These are phyloP conservation scores for Chlorella sp. DNA, from an alignment of 139 green algal genomes.

Conservation along the genomic window DNA sequence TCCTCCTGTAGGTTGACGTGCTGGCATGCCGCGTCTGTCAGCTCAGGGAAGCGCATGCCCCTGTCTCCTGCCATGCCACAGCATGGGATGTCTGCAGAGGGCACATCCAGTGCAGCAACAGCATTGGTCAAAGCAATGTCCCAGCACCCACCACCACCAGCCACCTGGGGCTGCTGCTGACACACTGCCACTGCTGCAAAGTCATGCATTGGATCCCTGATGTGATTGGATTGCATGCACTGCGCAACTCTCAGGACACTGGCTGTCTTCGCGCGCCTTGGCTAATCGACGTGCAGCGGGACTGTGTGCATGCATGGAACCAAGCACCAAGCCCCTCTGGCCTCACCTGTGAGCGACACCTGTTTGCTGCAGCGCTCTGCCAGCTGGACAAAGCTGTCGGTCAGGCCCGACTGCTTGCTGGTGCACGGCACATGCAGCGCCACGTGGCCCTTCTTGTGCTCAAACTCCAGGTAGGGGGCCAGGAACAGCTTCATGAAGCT, in stretches of 20 bases:
- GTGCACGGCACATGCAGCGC: slow-evolving; percentile 95
- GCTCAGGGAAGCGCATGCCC: slow-evolving; percentile 91
- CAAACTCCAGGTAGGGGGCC: slow-evolving; percentile 90
- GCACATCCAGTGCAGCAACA: too few species aligned
- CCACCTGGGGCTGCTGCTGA: background rate
- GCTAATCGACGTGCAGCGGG: too few species aligned
- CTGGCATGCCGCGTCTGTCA: slow-evolving; percentile 70
- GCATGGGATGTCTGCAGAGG: slow-evolving; percentile 86
- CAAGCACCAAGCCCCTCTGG: too few species aligned
- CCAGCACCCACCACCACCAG: background rate
- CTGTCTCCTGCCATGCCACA: slow-evolving; percentile 95
- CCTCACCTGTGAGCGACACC: slow-evolving; percentile 64
- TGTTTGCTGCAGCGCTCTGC: slow-evolving; percentile 75
- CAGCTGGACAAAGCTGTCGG: slow-evolving; percentile 78
- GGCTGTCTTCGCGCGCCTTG: background rate
- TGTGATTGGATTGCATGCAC: background rate
- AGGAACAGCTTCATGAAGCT: slow-evolving; percentile 93
- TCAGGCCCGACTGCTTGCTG: slow-evolving; percentile 96
- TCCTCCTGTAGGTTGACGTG: slow-evolving; percentile 62
- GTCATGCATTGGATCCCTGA: background rate
- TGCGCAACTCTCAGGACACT: background rate
- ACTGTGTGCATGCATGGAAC: too few species aligned
- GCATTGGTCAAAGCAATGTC: too few species aligned
- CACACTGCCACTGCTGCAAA: background rate
- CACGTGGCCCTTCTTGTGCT: slow-evolving; percentile 72